Evolutionary conservation across 1,284 basidiomycete genomes (phyloP).

Genomic region (Bjerkandera adusta): DNA sequence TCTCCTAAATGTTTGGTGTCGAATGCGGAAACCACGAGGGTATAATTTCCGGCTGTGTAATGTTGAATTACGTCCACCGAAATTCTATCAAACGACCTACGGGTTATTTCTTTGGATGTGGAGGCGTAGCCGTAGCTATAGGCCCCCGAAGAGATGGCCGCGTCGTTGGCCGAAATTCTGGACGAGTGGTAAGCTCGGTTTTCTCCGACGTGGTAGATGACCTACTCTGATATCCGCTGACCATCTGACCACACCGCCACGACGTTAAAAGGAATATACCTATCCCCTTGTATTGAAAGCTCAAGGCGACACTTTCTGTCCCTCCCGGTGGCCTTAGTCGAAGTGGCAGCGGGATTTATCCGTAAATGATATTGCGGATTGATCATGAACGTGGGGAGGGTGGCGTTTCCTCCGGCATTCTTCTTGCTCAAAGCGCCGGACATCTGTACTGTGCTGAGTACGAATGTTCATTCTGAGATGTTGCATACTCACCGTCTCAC

Average conservation of each 20-base stretch:
- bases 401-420: conserved; percentile 83
- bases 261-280: conserved; percentile 75
- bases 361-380: conserved; percentile 87
- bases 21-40: conserved; percentile 81
- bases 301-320: conserved; percentile 41
- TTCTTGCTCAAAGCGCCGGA: conserved; percentile 64
- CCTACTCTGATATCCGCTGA: conserved; percentile 73
- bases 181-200: neutral
- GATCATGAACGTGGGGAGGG: conserved; percentile 77
- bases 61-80: conserved; percentile 5
- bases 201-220: neutral
- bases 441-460: conserved; percentile 34
- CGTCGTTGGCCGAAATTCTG: conserved; percentile 63
- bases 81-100: conserved; percentile 41
- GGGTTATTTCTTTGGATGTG: conserved; percentile 46
- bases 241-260: conserved; percentile 76
- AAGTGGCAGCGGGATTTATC: conserved; percentile 40
- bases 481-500: conserved; percentile 36
- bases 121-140: conserved; percentile 82
- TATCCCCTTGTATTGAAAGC: conserved; percentile 55
- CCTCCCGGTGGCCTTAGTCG: conserved; percentile 10
- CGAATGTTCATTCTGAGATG: neutral
- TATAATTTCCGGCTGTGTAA: conserved; percentile 77
- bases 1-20: conserved; percentile 66
- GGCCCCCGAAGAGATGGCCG: conserved; percentile 72